Conservation (phyloP, 352 stramenopile genomes). For the Phytophthora chlamydospora region DNA sequence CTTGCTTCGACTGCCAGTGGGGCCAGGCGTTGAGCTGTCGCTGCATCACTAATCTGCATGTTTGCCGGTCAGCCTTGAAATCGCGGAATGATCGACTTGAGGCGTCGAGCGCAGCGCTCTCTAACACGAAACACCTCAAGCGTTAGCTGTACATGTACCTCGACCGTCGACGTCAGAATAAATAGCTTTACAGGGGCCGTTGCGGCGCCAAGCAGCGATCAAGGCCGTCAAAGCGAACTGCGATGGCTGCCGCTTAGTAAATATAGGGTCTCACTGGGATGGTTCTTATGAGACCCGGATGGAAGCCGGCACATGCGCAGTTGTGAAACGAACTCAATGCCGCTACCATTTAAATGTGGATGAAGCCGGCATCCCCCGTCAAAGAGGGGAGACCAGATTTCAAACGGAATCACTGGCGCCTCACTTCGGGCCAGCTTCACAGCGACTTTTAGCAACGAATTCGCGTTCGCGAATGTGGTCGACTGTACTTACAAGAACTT, state of each 20-base stretch:
- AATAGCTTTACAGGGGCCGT: conserved; percentile 31
- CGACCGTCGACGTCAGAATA: conserved; percentile 21
- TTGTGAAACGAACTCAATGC: conserved; percentile 27
- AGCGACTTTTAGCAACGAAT: too few relatives aligned
- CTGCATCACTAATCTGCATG: conserved; percentile 22
- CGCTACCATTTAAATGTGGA: conserved; percentile 24
- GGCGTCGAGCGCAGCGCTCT: conserved; percentile 1
- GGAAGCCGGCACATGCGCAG: conserved; percentile 7
- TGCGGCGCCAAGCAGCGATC: conserved; percentile 20
- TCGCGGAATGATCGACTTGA: conserved; percentile 26
- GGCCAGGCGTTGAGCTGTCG: background rate
- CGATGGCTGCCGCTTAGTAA: conserved; percentile 26
- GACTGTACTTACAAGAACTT: too few relatives aligned
- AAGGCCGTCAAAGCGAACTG: conserved; percentile 13
- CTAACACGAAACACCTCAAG: conserved; percentile 14
- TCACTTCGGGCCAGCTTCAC: too few relatives aligned
- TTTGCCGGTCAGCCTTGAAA: conserved; percentile 17
- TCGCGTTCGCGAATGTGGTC: too few relatives aligned
- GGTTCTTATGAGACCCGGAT: conserved; percentile 30
- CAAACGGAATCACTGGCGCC: conserved; percentile 6
- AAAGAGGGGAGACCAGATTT: conserved; percentile 10
- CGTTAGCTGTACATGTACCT: conserved; percentile 5
- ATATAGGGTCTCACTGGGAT: conserved; percentile 31
- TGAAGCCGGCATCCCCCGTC: background rate
- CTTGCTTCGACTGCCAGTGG: background rate